Conservation (phyloP, 768 basidiomycete genomes). For the Paxillus involutus region DNA sequence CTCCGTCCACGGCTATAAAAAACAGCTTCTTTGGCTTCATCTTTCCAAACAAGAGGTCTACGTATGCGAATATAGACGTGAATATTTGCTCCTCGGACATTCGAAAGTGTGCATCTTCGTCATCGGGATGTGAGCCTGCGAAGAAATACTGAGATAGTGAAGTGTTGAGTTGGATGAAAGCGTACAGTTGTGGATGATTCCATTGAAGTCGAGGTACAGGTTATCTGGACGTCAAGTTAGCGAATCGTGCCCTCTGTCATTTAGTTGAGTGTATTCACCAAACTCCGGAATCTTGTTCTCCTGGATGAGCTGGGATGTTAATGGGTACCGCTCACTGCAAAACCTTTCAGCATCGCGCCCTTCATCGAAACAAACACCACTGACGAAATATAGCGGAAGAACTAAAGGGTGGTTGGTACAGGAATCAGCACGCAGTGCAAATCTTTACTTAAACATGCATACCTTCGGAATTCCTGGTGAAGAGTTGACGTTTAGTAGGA, state of each 20-base stretch:
- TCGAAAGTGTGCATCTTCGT: too few species aligned
- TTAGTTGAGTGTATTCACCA: constrained; percentile 46
- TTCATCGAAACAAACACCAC: constrained; percentile 23
- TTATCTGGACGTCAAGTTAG: constrained; percentile 55
- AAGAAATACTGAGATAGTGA: not conserved
- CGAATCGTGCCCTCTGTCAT: not conserved
- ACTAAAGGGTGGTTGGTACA: constrained; percentile 44
- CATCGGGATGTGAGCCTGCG: too few species aligned
- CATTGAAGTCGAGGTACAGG: too few species aligned
- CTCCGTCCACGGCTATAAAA: constrained; percentile 98
- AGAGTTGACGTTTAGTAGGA: constrained; percentile 1
- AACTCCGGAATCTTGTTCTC: constrained; percentile 99
- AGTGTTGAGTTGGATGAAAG: not conserved
- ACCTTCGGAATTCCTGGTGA: constrained; percentile 66
- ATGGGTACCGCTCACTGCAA: constrained; percentile 89
- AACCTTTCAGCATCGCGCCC: constrained; percentile 10
- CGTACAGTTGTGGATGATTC: constrained; percentile 81
- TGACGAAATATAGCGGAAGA: constrained; percentile 95
- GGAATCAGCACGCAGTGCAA: constrained; percentile 6
- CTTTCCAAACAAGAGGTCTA: too few species aligned
- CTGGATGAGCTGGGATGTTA: constrained; percentile 96
- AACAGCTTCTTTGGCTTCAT: constrained; percentile 97
- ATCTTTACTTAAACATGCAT: constrained; percentile 14
- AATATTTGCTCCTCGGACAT: too few species aligned
- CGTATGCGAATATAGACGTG: too few species aligned